Evolutionary conservation across 148 eudicot species (phyloP).

Genomic region (Camellia sinensis): DNA sequence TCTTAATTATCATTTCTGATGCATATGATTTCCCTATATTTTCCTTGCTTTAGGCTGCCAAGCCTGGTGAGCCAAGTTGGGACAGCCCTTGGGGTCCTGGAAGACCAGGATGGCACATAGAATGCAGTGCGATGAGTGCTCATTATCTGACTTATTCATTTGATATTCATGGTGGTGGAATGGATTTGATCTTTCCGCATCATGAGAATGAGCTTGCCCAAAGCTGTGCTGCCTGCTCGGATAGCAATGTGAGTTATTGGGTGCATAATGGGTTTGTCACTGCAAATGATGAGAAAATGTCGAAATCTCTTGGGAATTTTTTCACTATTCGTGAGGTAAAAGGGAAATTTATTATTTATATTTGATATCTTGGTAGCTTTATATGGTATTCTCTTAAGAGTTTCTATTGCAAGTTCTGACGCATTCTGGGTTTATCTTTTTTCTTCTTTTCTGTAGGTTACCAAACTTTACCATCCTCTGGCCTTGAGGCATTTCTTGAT

Average conservation of each 20-base stretch:
- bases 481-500: constrained; percentile 81
- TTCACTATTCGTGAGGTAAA: constrained; percentile 87
- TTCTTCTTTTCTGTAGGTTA: constrained; percentile 46
- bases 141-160: constrained; percentile 59
- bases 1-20: not conserved
- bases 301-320: constrained; percentile 76
- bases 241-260: constrained; percentile 72
- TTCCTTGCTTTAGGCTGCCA: constrained; percentile 57
- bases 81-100: constrained; percentile 95
- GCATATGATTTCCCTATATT: not conserved
- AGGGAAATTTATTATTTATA: not conserved
- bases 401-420: not conserved
- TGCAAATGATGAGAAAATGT: constrained; percentile 76
- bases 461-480: constrained; percentile 72
- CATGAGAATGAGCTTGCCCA: constrained; percentile 97
- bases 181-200: constrained; percentile 86
- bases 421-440: not conserved
- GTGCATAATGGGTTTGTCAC: constrained; percentile 89
- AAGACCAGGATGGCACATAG: constrained; percentile 99
- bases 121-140: constrained; percentile 98
- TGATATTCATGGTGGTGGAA: constrained; percentile 96
- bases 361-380: not conserved
- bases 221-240: constrained; percentile 84
- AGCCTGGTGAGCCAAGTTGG: constrained; percentile 85
- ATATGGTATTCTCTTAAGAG: not conserved